phyloP scores from a whole-genome alignment of 176 grass and related monocot species.

The Dendrocalamus sinicus region DNA sequence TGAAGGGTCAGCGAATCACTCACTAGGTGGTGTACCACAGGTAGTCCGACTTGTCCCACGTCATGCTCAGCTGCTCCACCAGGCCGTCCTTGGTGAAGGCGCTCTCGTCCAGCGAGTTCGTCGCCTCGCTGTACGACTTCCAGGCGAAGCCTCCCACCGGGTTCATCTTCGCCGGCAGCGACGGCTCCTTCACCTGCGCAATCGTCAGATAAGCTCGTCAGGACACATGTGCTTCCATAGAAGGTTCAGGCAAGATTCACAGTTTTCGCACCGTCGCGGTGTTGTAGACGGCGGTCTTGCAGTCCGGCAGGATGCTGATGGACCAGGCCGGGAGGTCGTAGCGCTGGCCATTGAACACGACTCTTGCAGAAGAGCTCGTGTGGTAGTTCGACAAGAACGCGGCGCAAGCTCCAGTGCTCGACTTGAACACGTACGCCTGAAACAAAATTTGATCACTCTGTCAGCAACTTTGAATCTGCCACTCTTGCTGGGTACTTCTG shows the following conservation, averaged over 20 bases:
- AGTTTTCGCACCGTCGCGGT: slow-evolving; percentile 66
- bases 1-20: slow-evolving; percentile 31
- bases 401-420: slow-evolving; percentile 68
- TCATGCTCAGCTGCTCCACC: slow-evolving; percentile 87
- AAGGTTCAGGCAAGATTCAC: background rate
- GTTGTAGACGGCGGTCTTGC: slow-evolving; percentile 88
- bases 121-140: slow-evolving; percentile 79
- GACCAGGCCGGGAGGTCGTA: slow-evolving; percentile 91
- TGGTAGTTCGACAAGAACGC: slow-evolving; percentile 93
- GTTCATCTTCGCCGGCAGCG: slow-evolving; percentile 64
- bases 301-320: slow-evolving; percentile 90
- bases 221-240: background rate
- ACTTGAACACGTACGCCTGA: slow-evolving; percentile 86
- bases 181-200: slow-evolving; percentile 56
- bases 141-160: slow-evolving; percentile 60
- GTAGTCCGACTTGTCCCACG: slow-evolving; percentile 96
- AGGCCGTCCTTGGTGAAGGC: slow-evolving; percentile 93
- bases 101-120: slow-evolving; percentile 59
- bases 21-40: slow-evolving; percentile 97
- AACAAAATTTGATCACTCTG: background rate
- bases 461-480: background rate
- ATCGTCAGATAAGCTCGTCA: background rate
- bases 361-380: slow-evolving; percentile 44
- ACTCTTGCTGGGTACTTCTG: background rate
- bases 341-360: slow-evolving; percentile 63